These are phyloP conservation scores for Seiridium unicorne DNA, from an alignment of 2,329 filamentous ascomycete species.

Conservation along the genomic window DNA sequence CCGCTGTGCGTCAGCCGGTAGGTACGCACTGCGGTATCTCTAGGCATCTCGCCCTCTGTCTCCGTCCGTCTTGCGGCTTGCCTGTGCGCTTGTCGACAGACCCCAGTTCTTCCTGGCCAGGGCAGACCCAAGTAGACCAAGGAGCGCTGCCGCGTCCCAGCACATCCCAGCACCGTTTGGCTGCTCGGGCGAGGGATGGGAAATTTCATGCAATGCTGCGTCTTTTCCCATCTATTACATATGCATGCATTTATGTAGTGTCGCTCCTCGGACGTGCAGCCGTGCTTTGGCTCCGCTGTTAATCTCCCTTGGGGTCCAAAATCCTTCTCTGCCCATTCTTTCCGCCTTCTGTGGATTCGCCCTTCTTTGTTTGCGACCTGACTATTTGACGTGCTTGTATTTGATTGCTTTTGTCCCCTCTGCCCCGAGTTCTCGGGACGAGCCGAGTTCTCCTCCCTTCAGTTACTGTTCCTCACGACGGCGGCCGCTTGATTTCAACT, in stretches of 20 bases:
- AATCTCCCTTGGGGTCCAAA: slow-evolving; percentile 11
- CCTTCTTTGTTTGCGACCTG: not conserved
- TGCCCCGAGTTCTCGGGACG: not conserved
- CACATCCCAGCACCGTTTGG: not conserved
- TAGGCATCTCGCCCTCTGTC: not conserved
- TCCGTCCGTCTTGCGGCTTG: too few relatives aligned
- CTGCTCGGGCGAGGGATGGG: not conserved
- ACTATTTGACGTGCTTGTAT: not conserved
- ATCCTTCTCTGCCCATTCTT: slow-evolving; percentile 7
- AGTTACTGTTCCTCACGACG: not conserved
- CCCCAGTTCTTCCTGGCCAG: too few relatives aligned
- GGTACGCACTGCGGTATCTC: not conserved
- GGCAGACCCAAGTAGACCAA: not conserved
- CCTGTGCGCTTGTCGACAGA: too few relatives aligned
- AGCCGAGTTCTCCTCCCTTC: not conserved
- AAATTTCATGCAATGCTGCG: not conserved
- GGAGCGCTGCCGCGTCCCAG: not conserved
- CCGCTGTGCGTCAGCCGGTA: not conserved
- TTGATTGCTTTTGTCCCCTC: not conserved
- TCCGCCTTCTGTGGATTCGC: slow-evolving; percentile 3
- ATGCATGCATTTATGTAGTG: not conserved
- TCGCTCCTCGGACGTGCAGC: not conserved
- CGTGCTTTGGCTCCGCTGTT: slow-evolving; percentile 2
- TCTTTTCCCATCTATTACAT: not conserved
- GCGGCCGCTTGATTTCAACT: not conserved